A percentile compares a stretch with the other conserved stretches of the same genome.
Evolutionary conservation across 768 basidiomycete genomes (phyloP).

Genomic region (Kondoa subrosea): DNA sequence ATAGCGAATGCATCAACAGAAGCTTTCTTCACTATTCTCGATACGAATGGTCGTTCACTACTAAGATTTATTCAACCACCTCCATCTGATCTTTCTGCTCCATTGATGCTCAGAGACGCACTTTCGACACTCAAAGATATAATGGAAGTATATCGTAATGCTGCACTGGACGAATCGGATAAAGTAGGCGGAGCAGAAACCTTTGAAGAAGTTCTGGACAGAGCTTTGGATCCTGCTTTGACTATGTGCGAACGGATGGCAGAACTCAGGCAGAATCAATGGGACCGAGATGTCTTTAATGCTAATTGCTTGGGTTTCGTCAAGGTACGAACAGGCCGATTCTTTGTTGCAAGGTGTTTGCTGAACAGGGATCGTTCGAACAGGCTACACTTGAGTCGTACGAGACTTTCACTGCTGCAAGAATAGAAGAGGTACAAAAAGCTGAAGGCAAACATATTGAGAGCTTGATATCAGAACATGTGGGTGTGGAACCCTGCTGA

Average conservation of each 20-base stretch:
- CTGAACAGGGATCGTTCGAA: conserved; percentile 9
- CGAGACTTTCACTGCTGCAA: conserved; percentile 45
- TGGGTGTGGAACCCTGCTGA: conserved; percentile 38
- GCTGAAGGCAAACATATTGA: conserved; percentile 49
- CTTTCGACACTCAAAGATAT: conserved; percentile 70
- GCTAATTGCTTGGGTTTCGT: conserved; percentile 73
- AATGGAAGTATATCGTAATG: conserved; percentile 72
- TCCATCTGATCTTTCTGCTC: conserved; percentile 56
- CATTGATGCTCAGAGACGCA: conserved; percentile 62
- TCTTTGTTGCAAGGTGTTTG: background rate
- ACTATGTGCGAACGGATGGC: conserved; percentile 53
- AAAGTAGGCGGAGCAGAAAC: conserved; percentile 28
- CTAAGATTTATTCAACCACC: conserved; percentile 39
- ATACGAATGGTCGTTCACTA: conserved; percentile 54
- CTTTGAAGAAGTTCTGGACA: conserved; percentile 60
- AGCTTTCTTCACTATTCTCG: conserved; percentile 74
- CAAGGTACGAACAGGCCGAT: conserved; percentile 40
- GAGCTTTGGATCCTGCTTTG: conserved; percentile 68
- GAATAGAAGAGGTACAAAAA: conserved; percentile 44
- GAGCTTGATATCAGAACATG: conserved; percentile 64
- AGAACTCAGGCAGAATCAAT: conserved; percentile 41
- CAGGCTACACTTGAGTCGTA: conserved; percentile 53
- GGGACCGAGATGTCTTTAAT: conserved; percentile 70
- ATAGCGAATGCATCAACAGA: conserved; percentile 67
- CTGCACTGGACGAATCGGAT: conserved; percentile 48